Evolutionary conservation across 2,329 filamentous ascomycete genomes (phyloP).

Genomic region (Metarhizium anisopliae): DNA sequence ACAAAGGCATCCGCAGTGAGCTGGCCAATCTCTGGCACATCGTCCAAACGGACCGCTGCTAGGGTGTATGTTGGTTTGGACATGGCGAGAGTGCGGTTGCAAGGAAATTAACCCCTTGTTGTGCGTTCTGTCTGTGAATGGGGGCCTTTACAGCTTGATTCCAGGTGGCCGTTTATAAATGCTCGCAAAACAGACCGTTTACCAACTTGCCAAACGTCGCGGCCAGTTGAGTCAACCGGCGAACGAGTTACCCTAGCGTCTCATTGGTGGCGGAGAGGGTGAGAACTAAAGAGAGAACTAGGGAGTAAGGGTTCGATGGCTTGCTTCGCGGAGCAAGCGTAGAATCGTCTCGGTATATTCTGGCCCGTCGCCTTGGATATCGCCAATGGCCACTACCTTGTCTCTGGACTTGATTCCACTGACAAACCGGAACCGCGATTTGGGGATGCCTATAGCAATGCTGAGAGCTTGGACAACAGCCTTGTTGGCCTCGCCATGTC

Average conservation of each 20-base stretch:
- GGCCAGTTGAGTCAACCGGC: constrained; percentile 4
- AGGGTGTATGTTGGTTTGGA: constrained; percentile 12
- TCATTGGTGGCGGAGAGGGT: not conserved
- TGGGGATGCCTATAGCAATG: constrained; percentile 49
- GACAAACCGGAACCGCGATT: constrained; percentile 53
- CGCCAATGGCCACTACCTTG: constrained; percentile 46
- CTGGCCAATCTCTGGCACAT: constrained; percentile 20
- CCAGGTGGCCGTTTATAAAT: not conserved
- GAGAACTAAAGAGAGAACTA: no score
- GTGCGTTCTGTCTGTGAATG: not conserved
- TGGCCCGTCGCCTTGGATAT: constrained; percentile 22
- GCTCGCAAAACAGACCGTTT: not conserved
- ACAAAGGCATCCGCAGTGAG: constrained; percentile 21
- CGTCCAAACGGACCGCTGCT: constrained; percentile 13
- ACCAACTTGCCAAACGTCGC: not conserved
- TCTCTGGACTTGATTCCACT: constrained; percentile 55
- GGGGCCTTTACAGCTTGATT: not conserved
- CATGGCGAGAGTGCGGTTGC: constrained; percentile 6
- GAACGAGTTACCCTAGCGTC: not conserved
- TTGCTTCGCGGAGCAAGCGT: constrained; percentile 18
- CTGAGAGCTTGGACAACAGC: constrained; percentile 56
- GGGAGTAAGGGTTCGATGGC: not conserved
- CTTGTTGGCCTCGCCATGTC: constrained; percentile 60
- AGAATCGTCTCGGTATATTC: constrained; percentile 18
- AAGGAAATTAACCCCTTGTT: not conserved